Evolutionary conservation across 768 basidiomycete genomes (phyloP), one percentile per base, ranked within the genome.

Genomic region (Mycena galopus): DNA sequence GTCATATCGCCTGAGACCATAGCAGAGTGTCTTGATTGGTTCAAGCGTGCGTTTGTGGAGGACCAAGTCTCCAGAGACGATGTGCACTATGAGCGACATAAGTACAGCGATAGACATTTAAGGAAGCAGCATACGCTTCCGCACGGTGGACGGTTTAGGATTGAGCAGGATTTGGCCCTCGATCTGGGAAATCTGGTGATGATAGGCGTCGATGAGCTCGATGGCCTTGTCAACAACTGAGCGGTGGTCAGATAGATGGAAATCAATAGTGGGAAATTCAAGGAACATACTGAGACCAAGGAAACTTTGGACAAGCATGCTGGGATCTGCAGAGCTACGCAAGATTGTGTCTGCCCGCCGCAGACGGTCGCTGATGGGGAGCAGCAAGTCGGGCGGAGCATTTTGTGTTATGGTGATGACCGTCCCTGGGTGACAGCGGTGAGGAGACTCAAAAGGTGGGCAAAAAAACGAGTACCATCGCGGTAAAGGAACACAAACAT

Each of bases 11-110:
- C 93, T 82, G 50, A 94, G 79, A 3, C 90, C 89, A 68, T 89
- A 90, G 33, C 93, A 85, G 76, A 94, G 82, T 3, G 89, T 87
- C 78, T 90, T 91, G 78, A 94, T 86, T 0, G 93, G 92, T 32
- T 91, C 89, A 6, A 93, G 84, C 4, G 92, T 92, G 21, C 92
- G 87, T 77, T 92, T 93, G 78, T 91, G 91, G 71, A 92, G 82
- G 62, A 90, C 90, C 12, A 94, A 84, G 76, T 94, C 92, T 16
- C 92, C 92, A 35, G 91, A 91, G 16, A 93, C 82, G 65, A 94
- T 91, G 77, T 94, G 93, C 63, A 94, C 92, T 92, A 65, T 16
- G 50, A 37, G 27, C 32, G 47, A 7, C n/a, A 60, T 53, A 37
- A 35, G n/a, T 12, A 9, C 19, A 66, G 35, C 65, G 25, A 30